Base-by-base conservation (phyloP, 2,329 filamentous ascomycete genomes). In the Fusarium redolens region DNA sequence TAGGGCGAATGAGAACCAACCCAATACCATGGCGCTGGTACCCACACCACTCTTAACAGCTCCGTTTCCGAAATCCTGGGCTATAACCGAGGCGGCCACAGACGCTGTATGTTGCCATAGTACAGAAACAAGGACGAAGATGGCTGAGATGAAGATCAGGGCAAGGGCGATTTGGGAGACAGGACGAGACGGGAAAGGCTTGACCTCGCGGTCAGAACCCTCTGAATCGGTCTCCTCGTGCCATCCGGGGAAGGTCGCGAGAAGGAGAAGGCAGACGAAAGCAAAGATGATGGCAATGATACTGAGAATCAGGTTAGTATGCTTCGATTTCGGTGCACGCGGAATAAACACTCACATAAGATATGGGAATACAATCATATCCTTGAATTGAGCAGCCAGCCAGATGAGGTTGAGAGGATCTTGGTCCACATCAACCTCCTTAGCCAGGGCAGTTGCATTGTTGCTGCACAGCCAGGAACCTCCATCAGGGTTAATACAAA, bases 241-340 rank as follows among this genome's bases (percentile, higher is more conserved):
- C 94, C 96, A 99, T 72, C 95, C 95, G 3, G 96, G 96, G 84
- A 98, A 99, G 38, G 96, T 98, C 61, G 95, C 96, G 60, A 99
- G 92, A 45, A 99, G 90, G 70, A 99, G 89, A 81, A 99, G 94
- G 82, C 95, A 97, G 82, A 98, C 88, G 85, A 98, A 98, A 76
- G 96, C 95, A 79, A 99, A 95, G 81, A 99, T 93, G 80, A 98
- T 95, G 79, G 96, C 96, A 79, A 99, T 95, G 86, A 99, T 99
- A 73, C 94, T 96, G 55, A 75, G 33, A 14, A 9, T 20, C 9
- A 5, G 14, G 63, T 75, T 38, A 76, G 68, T 28, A 33, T 41
- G 3, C 13, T 14, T 5, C 4, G 20, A 20, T 14, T 14, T 12
- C 13, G 22, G 54, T 25, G 13, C 14, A 17, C 10, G 8, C 2